Evolutionary conservation across 805 yeast species (phyloP).

Genomic region (Blastobotrys mokoenaii): DNA sequence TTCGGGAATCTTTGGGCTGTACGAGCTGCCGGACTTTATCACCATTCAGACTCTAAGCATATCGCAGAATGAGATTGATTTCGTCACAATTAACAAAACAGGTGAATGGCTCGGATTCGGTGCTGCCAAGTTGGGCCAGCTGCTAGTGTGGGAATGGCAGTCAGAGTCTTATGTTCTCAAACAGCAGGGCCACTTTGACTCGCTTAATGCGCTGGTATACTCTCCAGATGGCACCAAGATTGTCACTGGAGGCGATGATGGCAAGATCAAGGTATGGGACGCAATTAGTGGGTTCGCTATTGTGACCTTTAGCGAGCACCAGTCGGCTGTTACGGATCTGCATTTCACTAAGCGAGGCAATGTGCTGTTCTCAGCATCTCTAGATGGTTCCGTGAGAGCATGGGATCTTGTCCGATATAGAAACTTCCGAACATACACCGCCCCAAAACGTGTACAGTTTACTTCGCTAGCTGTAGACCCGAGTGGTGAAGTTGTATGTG

Average conservation of each 20-base stretch:
- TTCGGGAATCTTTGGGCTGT: conserved; percentile 84
- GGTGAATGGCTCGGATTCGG: conserved; percentile 99
- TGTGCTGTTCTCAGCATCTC: conserved; percentile 81
- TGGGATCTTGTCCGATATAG: conserved; percentile 93
- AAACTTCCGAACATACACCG: conserved; percentile 90
- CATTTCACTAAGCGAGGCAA: conserved; percentile 85
- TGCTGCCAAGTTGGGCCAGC: conserved; percentile 81
- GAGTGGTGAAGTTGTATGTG: conserved; percentile 93
- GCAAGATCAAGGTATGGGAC: conserved; percentile 96
- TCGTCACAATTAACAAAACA: conserved; percentile 65
- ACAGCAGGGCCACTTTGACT: conserved; percentile 95
- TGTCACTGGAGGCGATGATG: conserved; percentile 94
- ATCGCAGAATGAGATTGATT: conserved; percentile 84
- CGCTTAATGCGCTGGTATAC: conserved; percentile 74
- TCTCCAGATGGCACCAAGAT: conserved; percentile 92
- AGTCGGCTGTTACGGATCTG: conserved; percentile 79
- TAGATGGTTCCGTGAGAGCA: conserved; percentile 95
- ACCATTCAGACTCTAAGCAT: conserved; percentile 79
- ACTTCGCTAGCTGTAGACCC: conserved; percentile 90
- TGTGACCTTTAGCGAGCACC: conserved; percentile 85
- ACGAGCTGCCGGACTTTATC: conserved; percentile 75
- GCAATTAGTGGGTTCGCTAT: conserved; percentile 85
- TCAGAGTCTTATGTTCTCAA: conserved; percentile 90
- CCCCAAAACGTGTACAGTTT: conserved; percentile 81
- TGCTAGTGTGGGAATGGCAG: conserved; percentile 97